A percentile compares a stretch with the other conserved stretches of the same genome.
Conservation (phyloP, 129 eudicot genomes). For the Logfia minima region DNA sequence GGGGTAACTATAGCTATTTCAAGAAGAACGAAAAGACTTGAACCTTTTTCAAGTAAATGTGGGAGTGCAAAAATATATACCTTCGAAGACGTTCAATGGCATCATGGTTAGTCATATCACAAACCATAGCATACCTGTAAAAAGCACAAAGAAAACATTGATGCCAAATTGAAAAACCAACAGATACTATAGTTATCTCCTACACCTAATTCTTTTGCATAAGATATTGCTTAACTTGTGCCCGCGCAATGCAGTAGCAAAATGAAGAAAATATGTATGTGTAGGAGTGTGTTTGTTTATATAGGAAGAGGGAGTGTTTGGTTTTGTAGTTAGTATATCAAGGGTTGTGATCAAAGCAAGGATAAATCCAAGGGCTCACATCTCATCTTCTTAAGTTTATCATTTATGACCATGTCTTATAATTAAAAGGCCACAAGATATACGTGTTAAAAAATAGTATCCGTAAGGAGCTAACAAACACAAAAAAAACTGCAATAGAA, state of each 20-base stretch:
- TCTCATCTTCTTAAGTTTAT: too few relatives aligned
- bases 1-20: slow-evolving; percentile 18
- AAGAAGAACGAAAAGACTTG: not conserved
- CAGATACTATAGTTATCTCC: not conserved
- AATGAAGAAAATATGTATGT: not conserved
- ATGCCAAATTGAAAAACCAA: not conserved
- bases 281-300: not conserved
- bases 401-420: too few relatives aligned
- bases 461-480: not conserved
- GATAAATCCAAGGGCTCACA: too few relatives aligned
- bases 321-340: not conserved
- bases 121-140: slow-evolving; percentile 81
- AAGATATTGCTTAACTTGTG: not conserved
- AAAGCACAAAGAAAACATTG: not conserved
- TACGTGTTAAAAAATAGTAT: too few relatives aligned
- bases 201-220: not conserved
- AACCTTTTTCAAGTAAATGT: not conserved
- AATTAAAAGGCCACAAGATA: too few relatives aligned
- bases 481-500: not conserved
- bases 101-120: slow-evolving; percentile 68
- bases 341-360: too few relatives aligned
- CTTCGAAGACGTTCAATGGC: slow-evolving; percentile 88
- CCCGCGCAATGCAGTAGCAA: not conserved
- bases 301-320: not conserved
- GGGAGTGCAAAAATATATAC: slow-evolving; percentile 35